Evolutionary conservation across 2,329 filamentous ascomycete genomes (phyloP).

Genomic region (Coccinonectria pachysandricola): DNA sequence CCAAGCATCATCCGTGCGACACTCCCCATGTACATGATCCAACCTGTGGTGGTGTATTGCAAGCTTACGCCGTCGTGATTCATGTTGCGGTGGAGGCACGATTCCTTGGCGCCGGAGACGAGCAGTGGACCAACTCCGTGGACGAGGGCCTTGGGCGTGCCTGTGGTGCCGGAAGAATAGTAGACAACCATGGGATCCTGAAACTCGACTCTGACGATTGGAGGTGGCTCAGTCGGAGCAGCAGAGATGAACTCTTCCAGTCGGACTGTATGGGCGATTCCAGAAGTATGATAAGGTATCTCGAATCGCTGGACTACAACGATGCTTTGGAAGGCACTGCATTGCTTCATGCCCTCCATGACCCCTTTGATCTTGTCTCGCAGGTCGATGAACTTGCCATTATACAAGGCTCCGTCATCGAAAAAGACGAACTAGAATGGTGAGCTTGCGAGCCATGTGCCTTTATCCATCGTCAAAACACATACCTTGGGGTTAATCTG

Average conservation of each 20-base stretch:
- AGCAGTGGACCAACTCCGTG: constrained; percentile 61
- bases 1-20: constrained; percentile 51
- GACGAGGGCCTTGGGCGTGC: constrained; percentile 76
- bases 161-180: constrained; percentile 74
- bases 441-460: too few relatives aligned
- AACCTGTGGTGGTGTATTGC: constrained; percentile 60
- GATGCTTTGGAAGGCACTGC: constrained; percentile 50
- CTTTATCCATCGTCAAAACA: not conserved
- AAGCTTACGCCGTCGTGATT: constrained; percentile 31
- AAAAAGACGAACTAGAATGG: constrained; percentile 73
- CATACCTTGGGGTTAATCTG: constrained; percentile 62
- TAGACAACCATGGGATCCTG: constrained; percentile 68
- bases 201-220: constrained; percentile 55
- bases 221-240: constrained; percentile 24
- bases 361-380: constrained; percentile 64
- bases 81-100: constrained; percentile 36
- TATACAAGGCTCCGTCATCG: constrained; percentile 71
- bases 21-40: constrained; percentile 76
- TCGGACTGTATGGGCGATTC: constrained; percentile 37
- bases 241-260: constrained; percentile 34
- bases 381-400: constrained; percentile 64
- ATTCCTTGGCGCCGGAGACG: constrained; percentile 49
- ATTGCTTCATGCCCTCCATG: constrained; percentile 51
- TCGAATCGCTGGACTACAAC: constrained; percentile 58
- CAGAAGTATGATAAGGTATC: constrained; percentile 46